These are phyloP conservation scores for Radiomyces spectabilis DNA, from an alignment of 192 early-diverging fungal genomes.

Conservation along the genomic window DNA sequence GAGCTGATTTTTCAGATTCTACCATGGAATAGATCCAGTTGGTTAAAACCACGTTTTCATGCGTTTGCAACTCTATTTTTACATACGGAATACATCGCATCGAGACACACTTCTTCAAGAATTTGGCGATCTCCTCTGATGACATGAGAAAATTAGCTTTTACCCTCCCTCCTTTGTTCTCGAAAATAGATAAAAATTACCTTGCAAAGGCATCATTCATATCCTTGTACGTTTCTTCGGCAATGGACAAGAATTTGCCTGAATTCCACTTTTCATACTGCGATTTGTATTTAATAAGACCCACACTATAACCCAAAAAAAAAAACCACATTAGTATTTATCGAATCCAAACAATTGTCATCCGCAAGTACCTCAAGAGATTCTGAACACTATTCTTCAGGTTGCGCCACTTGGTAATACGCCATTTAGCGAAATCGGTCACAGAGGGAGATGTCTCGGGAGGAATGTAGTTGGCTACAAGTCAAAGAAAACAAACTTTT, in stretches of 20 bases:
- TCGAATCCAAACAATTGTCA: too few species aligned
- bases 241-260: conserved; percentile 43
- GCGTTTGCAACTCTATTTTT: background rate
- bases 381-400: conserved; percentile 39
- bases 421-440: conserved; percentile 40
- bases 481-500: too few species aligned
- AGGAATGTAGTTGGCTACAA: conserved; percentile 42
- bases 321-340: background rate
- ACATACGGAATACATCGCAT: conserved; percentile 47
- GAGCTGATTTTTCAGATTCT: conserved; percentile 55
- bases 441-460: conserved; percentile 42
- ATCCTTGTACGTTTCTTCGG: conserved; percentile 50
- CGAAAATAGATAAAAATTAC: conserved; percentile 1
- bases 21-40: background rate
- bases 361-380: conserved; percentile 30
- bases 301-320: conserved; percentile 25
- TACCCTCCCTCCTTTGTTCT: background rate
- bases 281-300: conserved; percentile 42
- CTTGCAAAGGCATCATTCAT: conserved; percentile 66
- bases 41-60: background rate
- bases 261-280: conserved; percentile 52
- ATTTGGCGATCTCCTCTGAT: conserved; percentile 45
- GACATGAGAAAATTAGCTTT: background rate
- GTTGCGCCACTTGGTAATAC: conserved; percentile 39
- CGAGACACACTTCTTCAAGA: conserved; percentile 49